Evolutionary conservation across 768 basidiomycete genomes (phyloP).

Genomic region (Gymnopilus dilepis): DNA sequence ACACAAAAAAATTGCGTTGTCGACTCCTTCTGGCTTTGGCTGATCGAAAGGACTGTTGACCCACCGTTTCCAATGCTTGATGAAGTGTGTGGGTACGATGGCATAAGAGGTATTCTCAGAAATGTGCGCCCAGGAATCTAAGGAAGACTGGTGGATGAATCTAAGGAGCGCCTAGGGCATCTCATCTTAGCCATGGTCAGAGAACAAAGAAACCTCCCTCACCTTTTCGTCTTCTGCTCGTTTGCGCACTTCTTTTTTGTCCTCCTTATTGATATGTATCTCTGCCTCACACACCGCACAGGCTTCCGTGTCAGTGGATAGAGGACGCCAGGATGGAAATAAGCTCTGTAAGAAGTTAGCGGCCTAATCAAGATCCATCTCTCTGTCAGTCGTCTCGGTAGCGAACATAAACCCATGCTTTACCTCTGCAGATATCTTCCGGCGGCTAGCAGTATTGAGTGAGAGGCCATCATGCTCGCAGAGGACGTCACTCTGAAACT

Average conservation of each 20-base stretch:
- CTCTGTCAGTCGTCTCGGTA: too few species aligned
- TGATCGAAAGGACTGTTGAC: conserved; percentile 56
- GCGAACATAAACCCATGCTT: too few species aligned
- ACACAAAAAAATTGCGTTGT: conserved; percentile 71
- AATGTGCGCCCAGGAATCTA: conserved; percentile 32
- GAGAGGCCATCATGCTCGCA: conserved; percentile 76
- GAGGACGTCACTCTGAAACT: conserved; percentile 61
- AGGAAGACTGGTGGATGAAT: conserved; percentile 56
- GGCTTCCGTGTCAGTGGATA: conserved; percentile 51
- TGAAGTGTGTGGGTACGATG: conserved; percentile 64
- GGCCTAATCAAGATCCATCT: conserved; percentile 46
- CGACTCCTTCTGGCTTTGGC: conserved; percentile 62
- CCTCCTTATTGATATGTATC: conserved; percentile 60
- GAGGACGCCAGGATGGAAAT: conserved; percentile 71
- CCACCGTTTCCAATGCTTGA: conserved; percentile 77
- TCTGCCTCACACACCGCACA: conserved; percentile 70
- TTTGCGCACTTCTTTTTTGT: conserved; percentile 64
- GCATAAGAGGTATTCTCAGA: conserved; percentile 59
- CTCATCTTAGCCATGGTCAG: too few species aligned
- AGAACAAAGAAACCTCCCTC: too few species aligned
- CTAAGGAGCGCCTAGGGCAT: conserved; percentile 74
- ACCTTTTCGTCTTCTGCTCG: conserved; percentile 85
- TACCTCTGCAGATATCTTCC: conserved; percentile 67
- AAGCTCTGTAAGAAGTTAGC: conserved; percentile 55
- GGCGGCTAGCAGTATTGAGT: conserved; percentile 58